Evolutionary conservation across 1,139 yeast species (phyloP).

Genomic region (Lizanozyma gosingica): DNA sequence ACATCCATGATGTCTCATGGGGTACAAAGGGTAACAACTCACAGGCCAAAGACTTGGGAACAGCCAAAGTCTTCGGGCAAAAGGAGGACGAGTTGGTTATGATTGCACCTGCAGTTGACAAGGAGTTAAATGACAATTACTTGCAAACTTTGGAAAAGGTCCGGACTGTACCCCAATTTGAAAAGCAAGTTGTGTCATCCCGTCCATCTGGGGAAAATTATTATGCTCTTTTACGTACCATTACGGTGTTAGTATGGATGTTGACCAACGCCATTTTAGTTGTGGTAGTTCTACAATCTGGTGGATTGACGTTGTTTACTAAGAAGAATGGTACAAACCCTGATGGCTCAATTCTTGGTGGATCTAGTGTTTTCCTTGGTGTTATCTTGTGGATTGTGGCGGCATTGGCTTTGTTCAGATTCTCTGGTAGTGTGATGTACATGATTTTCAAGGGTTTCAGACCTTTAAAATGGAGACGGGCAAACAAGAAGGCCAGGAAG

Average conservation of each 20-base stretch:
- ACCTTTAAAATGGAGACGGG: conserved; percentile 35
- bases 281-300: conserved; percentile 34
- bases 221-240: conserved; percentile 37
- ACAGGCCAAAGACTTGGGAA: conserved; percentile 19
- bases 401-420: conserved; percentile 35
- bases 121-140: conserved; percentile 56
- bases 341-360: conserved; percentile 26
- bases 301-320: conserved; percentile 27
- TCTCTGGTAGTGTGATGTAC: conserved; percentile 31
- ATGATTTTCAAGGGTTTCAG: conserved; percentile 27
- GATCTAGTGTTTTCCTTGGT: conserved; percentile 33
- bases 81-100: conserved; percentile 58
- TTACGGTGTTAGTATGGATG: conserved; percentile 41
- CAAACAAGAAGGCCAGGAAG: conserved; percentile 11
- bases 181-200: conserved; percentile 7
- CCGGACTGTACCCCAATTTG: conserved; percentile 16
- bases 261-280: conserved; percentile 35
- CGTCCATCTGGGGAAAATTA: conserved; percentile 9
- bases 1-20: conserved; percentile 44
- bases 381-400: conserved; percentile 44
- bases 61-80: conserved; percentile 13
- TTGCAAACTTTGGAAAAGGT: conserved; percentile 40
- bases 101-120: conserved; percentile 55
- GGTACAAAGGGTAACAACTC: conserved; percentile 35
- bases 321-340: conserved; percentile 11